Evolutionary conservation across 805 yeast genomes (phyloP).

Genomic region (Jamesozyma hellenica): DNA sequence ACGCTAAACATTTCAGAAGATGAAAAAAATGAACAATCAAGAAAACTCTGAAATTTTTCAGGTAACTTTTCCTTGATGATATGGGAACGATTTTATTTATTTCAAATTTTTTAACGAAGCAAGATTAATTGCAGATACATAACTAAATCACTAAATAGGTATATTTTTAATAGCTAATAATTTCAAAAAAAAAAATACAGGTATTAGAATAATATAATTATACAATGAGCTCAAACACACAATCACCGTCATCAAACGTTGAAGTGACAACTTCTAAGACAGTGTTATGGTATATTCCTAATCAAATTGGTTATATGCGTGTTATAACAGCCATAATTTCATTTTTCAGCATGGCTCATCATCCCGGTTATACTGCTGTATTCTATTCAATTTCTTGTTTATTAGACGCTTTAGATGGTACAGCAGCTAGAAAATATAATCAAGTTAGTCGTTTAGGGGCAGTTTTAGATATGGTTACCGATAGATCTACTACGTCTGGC

Average conservation of each 20-base stretch:
- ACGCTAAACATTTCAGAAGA: too few relatives aligned
- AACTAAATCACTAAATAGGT: too few relatives aligned
- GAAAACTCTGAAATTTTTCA: too few relatives aligned
- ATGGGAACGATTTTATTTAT: too few relatives aligned
- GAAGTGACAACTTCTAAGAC: conserved; percentile 35
- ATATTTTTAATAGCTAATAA: too few relatives aligned
- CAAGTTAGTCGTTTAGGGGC: conserved; percentile 94
- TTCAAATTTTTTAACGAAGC: too few relatives aligned
- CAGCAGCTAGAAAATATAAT: conserved; percentile 79
- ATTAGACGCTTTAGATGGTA: conserved; percentile 92
- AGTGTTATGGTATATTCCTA: conserved; percentile 77
- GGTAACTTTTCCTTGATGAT: too few relatives aligned
- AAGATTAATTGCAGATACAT: too few relatives aligned
- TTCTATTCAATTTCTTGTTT: conserved; percentile 82
- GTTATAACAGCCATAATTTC: conserved; percentile 76
- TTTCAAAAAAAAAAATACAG: too few relatives aligned
- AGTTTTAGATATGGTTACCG: conserved; percentile 97
- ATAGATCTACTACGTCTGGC: conserved; percentile 93
- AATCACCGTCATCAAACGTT: not conserved
- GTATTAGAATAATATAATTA: too few relatives aligned
- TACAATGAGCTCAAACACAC: conserved; percentile 2
- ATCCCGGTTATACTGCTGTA: conserved; percentile 68
- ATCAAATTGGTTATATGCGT: conserved; percentile 81
- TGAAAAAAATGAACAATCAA: too few relatives aligned
- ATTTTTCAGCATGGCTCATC: conserved; percentile 68